A percentile compares a stretch with the other conserved stretches of the same genome.
These are phyloP conservation scores for Apiospora koreana DNA, from an alignment of 2,329 filamentous ascomycete genomes.

Conservation along the genomic window DNA sequence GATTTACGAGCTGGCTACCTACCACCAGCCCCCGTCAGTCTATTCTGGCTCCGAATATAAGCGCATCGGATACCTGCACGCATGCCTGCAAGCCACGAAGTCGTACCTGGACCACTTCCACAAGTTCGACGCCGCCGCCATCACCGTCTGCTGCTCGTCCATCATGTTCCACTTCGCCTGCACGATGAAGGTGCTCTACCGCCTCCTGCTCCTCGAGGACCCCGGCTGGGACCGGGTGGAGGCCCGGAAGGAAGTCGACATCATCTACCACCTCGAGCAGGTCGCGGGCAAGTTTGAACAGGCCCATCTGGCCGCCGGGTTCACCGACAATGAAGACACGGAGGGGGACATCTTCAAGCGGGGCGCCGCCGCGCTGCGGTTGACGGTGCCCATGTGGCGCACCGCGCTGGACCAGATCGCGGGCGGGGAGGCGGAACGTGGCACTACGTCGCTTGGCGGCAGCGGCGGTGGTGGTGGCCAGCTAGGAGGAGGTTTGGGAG, in stretches of 20 bases:
- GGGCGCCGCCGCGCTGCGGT: conserved; percentile 6
- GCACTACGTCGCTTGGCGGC: background rate
- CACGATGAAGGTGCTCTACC: conserved; percentile 29
- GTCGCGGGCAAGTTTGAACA: conserved; percentile 20
- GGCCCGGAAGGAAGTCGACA: conserved; percentile 21
- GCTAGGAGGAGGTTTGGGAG: background rate
- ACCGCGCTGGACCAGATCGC: conserved; percentile 8
- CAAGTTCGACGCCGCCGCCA: conserved; percentile 19
- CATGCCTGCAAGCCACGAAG: conserved; percentile 25
- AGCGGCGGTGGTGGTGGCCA: background rate
- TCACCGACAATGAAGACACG: conserved; percentile 19
- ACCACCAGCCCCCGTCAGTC: conserved; percentile 16
- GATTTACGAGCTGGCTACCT: conserved; percentile 39
- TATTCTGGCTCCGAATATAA: conserved; percentile 15
- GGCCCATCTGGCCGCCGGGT: conserved; percentile 21
- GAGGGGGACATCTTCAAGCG: conserved; percentile 9
- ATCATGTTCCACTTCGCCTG: conserved; percentile 28
- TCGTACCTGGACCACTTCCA: conserved; percentile 24
- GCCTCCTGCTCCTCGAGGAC: conserved; percentile 28
- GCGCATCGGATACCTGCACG: conserved; percentile 25
- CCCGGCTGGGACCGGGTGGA: conserved; percentile 28
- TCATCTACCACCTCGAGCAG: conserved; percentile 24
- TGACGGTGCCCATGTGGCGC: conserved; percentile 10
- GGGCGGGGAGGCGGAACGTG: background rate
- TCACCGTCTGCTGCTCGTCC: conserved; percentile 22